These are phyloP conservation scores for Aureobasidium leucospermi DNA, from an alignment of 2,329 filamentous ascomycete species.

Conservation along the genomic window DNA sequence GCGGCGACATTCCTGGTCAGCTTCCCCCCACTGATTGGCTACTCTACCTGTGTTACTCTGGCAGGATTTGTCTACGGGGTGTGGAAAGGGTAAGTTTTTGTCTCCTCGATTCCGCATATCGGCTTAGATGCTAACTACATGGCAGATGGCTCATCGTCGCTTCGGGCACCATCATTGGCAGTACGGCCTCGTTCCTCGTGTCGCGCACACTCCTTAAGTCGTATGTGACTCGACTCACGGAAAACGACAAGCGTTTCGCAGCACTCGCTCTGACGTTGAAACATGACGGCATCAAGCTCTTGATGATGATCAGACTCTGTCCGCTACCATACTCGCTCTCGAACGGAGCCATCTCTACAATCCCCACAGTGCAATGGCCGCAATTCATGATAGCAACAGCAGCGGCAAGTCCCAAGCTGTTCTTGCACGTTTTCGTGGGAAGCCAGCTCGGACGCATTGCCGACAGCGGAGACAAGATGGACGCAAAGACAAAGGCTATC, in stretches of 20 bases:
- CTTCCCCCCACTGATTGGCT: conserved; percentile 83
- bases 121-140: neutral
- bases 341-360: conserved; percentile 90
- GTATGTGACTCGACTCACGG: conserved; percentile 75
- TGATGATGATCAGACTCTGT: conserved; percentile 87
- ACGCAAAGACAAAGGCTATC: conserved; percentile 64
- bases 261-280: conserved; percentile 83
- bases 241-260: conserved; percentile 77
- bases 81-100: conserved; percentile 56
- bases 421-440: conserved; percentile 91
- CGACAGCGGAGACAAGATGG: conserved; percentile 80
- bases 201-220: conserved; percentile 69
- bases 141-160: conserved; percentile 76
- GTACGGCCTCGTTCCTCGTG: conserved; percentile 69
- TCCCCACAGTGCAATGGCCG: conserved; percentile 73
- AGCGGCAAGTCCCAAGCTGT: conserved; percentile 73
- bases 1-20: conserved; percentile 65
- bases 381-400: conserved; percentile 78
- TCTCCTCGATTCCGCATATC: neutral
- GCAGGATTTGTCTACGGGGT: conserved; percentile 66
- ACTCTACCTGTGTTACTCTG: conserved; percentile 67
- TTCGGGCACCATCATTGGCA: conserved; percentile 69
- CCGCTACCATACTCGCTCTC: conserved; percentile 87
- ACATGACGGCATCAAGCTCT: conserved; percentile 78
- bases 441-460: conserved; percentile 72